These are phyloP conservation scores for Neohortaea acidophila DNA, from an alignment of 495 filamentous ascomycete species.

Conservation along the genomic window DNA sequence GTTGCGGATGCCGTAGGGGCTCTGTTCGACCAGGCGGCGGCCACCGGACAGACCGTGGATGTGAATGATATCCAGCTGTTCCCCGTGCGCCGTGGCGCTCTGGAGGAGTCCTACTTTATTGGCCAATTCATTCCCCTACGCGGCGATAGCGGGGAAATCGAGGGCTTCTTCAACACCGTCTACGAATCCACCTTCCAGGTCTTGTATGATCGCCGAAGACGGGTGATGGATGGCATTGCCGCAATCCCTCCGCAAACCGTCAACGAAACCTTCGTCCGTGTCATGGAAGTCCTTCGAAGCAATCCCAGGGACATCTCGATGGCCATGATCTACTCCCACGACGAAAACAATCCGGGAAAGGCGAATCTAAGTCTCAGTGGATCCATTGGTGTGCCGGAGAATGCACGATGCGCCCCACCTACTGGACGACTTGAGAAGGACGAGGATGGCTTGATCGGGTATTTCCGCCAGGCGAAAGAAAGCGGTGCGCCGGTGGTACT, in stretches of 20 bases:
- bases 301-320: constrained; percentile 6
- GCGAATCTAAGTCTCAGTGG: constrained; percentile 2
- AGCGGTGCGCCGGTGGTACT: constrained; percentile 1
- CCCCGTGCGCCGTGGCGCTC: constrained; percentile 10
- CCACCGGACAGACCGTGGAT: neutral
- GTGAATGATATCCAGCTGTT: constrained; percentile 1
- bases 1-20: neutral
- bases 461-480: constrained; percentile 1
- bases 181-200: constrained; percentile 24
- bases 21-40: neutral
- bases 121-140: constrained; percentile 22
- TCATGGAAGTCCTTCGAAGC: constrained; percentile 1
- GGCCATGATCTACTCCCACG: constrained; percentile 5
- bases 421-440: neutral
- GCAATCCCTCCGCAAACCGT: neutral
- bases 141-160: constrained; percentile 22
- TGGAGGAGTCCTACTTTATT: constrained; percentile 23
- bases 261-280: neutral
- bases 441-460: neutral
- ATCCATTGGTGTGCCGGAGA: constrained; percentile 4
- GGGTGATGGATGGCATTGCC: constrained; percentile 1
- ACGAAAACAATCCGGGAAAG: constrained; percentile 1
- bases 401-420: neutral
- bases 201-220: constrained; percentile 21
- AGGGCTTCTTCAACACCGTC: constrained; percentile 23